Evolutionary conservation across 805 yeast genomes (phyloP), one percentile per base, ranked within the genome.

Genomic region (Metschnikowia chrysomelidarum): DNA sequence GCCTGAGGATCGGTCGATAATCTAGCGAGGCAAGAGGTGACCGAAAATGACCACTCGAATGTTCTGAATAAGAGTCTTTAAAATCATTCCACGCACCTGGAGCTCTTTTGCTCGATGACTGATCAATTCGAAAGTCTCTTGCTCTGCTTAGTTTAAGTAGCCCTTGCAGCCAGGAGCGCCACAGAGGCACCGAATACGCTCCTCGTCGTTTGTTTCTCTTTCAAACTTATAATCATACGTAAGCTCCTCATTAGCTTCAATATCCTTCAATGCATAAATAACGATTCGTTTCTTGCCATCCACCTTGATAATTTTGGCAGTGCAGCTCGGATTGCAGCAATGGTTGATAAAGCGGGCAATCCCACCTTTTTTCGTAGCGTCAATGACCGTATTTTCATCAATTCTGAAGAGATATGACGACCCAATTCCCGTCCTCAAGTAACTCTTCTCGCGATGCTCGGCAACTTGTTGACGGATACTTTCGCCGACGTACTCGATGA

Each of bases 201-300:
- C 96, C 27, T 78, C 88, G 41, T 87, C 94, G 49, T 87, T 86
- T 5, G 83, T 79, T 54, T 89, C 96, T 36, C 95, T 71, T 59
- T 88, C 97, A 57, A 93, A 93, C 58, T 91, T 89, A 59, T 93
- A 93, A 60, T 93, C 98, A 51, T 93, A 93, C 0, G 99, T 93
- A 52, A 93, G 69, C 56, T 93, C 99, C 56, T 83, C 95, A 59
- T 87, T 87, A 4, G 93, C 84, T 4, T 71, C 85, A 40, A 93
- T 82, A 55, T 91, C 96, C 30, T 94, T 67, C 46, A 87, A 65
- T 0, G 98, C 97, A 60, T 91, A 93, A 19, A 93, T 88, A 34
- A 89, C 98, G 65, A 93, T 91, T 58, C 98, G 74, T 62, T 87
- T 87, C 51, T 76, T 82, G 4, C 97, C 97, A 40, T 88, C 97